phyloP scores from a whole-genome alignment of 768 basidiomycete species.

The Gautieria morchelliformis region DNA sequence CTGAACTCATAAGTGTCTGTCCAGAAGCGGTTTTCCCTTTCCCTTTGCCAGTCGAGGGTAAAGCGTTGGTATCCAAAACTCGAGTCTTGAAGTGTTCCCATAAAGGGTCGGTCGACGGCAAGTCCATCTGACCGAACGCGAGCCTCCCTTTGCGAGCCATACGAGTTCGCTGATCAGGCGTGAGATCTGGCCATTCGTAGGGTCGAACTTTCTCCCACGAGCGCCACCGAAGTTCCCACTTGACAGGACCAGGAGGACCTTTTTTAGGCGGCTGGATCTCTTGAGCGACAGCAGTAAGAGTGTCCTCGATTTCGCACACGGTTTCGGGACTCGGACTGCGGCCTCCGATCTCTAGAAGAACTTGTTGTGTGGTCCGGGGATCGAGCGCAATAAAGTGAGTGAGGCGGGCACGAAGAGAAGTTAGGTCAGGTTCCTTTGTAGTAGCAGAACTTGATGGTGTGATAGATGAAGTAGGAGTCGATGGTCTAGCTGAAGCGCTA shows the following conservation, averaged over 20 bases:
- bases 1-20: not conserved
- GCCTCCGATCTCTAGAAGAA: not conserved
- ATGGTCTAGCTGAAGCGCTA: slow-evolving; percentile 47
- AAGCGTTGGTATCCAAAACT: slow-evolving; percentile 17
- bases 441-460: not conserved
- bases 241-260: slow-evolving; percentile 17
- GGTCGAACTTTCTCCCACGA: slow-evolving; percentile 67
- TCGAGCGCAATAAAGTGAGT: slow-evolving; percentile 6
- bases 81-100: slow-evolving; percentile 44
- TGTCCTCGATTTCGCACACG: not conserved
- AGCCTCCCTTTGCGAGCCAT: slow-evolving; percentile 45
- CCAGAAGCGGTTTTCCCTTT: slow-evolving; percentile 14
- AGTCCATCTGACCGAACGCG: slow-evolving; percentile 36
- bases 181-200: slow-evolving; percentile 46
- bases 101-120: slow-evolving; percentile 50
- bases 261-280: slow-evolving; percentile 1
- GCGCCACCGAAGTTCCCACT: slow-evolving; percentile 44
- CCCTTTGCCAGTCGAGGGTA: not conserved
- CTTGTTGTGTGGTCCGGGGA: slow-evolving; percentile 1
- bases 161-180: slow-evolving; percentile 35
- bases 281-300: not conserved
- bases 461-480: slow-evolving; percentile 32
- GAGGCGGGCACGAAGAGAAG: slow-evolving; percentile 1
- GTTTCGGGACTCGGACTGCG: not conserved
- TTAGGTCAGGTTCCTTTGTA: not conserved